Conservation (phyloP, 352 stramenopile species). For the Phytophthora brassicae region DNA sequence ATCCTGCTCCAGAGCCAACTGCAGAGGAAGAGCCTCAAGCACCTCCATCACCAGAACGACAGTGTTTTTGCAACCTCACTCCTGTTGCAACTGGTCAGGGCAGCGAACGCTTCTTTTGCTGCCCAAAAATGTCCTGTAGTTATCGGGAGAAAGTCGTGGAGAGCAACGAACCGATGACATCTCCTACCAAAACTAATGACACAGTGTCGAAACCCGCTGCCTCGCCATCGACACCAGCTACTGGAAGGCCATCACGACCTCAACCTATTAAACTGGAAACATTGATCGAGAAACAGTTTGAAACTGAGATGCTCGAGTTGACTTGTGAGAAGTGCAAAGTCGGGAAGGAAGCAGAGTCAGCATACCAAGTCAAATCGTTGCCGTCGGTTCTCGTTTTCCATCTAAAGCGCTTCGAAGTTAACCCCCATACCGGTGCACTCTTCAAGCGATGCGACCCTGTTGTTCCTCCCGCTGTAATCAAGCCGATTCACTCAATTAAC, state of each 20-base stretch:
- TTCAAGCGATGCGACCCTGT: constrained; percentile 84
- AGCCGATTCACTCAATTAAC: constrained; percentile 44
- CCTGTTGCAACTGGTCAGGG: constrained; percentile 36
- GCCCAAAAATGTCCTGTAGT: constrained; percentile 63
- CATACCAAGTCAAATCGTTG: constrained; percentile 66
- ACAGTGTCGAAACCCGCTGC: constrained; percentile 1
- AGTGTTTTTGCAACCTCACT: constrained; percentile 64
- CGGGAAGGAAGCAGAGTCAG: constrained; percentile 60
- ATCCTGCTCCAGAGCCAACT: constrained; percentile 22
- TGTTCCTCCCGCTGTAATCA: constrained; percentile 52
- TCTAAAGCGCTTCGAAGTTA: constrained; percentile 86
- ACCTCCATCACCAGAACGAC: constrained; percentile 28
- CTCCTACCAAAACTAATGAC: constrained; percentile 13
- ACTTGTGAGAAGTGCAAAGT: constrained; percentile 84
- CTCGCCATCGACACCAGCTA: constrained; percentile 13
- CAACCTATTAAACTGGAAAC: constrained; percentile 52
- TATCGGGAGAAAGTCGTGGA: constrained; percentile 49
- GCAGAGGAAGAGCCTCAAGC: constrained; percentile 40
- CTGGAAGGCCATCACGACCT: constrained; percentile 10
- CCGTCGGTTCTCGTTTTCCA: constrained; percentile 78
- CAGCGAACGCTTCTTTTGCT: constrained; percentile 49
- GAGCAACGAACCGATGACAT: constrained; percentile 1
- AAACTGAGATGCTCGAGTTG: constrained; percentile 73
- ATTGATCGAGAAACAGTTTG: constrained; percentile 77
- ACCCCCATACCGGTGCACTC: constrained; percentile 57